Base-by-base conservation (phyloP, 2,329 filamentous ascomycete species). In the Talaromyces sp. region DNA sequence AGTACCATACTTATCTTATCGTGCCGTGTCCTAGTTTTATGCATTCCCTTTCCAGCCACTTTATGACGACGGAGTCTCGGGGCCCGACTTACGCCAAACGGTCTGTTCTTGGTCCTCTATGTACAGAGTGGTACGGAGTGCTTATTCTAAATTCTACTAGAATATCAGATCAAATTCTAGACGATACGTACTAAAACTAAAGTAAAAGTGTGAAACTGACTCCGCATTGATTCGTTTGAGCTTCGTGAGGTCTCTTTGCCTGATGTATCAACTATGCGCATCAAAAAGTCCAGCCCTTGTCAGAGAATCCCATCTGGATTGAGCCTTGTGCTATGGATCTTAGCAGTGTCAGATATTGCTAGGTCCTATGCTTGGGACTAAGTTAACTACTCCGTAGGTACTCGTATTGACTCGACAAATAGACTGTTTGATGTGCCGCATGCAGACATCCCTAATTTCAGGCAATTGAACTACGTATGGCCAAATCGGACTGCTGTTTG, bases 21-120 rank as follows among this genome's bases (percentile, higher is more conserved):
- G 56, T 43, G 34, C 56, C 56, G 56, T 43, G 19, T 58, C 56
- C 56, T 25, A 38, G 38, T 59, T 58, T 59, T 27, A 29, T 59
- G 34, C 22, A 27, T 59, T 2, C 15, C 15, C 6, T 36, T 58
- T 58, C 15, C 25, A 29, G 47, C 22, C 47, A 29, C 27, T 54
- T 27, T 56, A 36, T 36, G 51, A 36, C 25, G n/a, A 10, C 51
- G 51, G 51, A 54, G 51, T 5, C 29, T 34, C 51, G 27, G 51
- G 34, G 51, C 36, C 53, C 53, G 29, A 7, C n/a, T 22, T 22
- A 36, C 13, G 47, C 11, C 45, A 49, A 25, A 47, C 17, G 40
- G n/a, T 43, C 40, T 19, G 5, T 45, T 19, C 40, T 22, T 22
- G 40, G 40, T 47, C n/a, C n/a, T n/a, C n/a, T n/a, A n/a, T n/a